A percentile compares a stretch with the other conserved stretches of the same genome.
These are phyloP conservation scores for rapeseed (Brassica napus) DNA, from an alignment of 345 rosid genomes.

Conservation along the genomic window DNA sequence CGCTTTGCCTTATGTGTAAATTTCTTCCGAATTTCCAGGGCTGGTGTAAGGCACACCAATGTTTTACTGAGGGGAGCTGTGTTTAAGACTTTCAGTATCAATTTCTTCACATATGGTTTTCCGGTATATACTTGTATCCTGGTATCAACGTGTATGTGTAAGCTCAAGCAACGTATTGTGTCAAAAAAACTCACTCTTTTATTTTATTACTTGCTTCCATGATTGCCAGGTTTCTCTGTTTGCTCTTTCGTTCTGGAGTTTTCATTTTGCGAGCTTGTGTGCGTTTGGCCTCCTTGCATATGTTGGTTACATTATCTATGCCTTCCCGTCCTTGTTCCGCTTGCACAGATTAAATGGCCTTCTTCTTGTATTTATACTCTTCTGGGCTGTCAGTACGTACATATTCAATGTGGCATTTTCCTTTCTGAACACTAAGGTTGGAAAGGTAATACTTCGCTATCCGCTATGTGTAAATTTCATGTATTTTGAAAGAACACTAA, in stretches of 20 bases:
- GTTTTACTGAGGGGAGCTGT: slow-evolving; percentile 84
- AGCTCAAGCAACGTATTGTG: slow-evolving; percentile 21
- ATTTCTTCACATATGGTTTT: slow-evolving; percentile 97
- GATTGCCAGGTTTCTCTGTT: slow-evolving; percentile 81
- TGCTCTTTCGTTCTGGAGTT: slow-evolving; percentile 97
- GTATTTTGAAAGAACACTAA: slow-evolving; percentile 42
- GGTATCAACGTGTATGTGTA: slow-evolving; percentile 18
- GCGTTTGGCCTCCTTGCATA: slow-evolving; percentile 95
- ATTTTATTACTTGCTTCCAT: slow-evolving; percentile 17
- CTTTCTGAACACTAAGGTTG: slow-evolving; percentile 69
- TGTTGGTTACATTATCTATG: slow-evolving; percentile 90
- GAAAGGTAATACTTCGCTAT: slow-evolving; percentile 62
- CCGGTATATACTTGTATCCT: slow-evolving; percentile 62
- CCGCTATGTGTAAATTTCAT: slow-evolving; percentile 22
- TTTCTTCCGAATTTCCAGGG: slow-evolving; percentile 53
- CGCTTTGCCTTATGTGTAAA: slow-evolving; percentile 12
- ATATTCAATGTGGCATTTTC: slow-evolving; percentile 90
- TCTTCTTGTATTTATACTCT: slow-evolving; percentile 92
- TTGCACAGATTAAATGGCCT: slow-evolving; percentile 89
- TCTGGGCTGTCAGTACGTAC: slow-evolving; percentile 97
- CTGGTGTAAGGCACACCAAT: slow-evolving; percentile 91
- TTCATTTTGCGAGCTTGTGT: slow-evolving; percentile 92
- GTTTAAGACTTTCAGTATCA: slow-evolving; percentile 93
- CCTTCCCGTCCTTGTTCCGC: slow-evolving; percentile 90
- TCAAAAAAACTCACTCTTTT: slow-evolving; percentile 22